phyloP scores from a whole-genome alignment of 805 yeast species.

The Saccharomycopsis synnaedendra region DNA sequence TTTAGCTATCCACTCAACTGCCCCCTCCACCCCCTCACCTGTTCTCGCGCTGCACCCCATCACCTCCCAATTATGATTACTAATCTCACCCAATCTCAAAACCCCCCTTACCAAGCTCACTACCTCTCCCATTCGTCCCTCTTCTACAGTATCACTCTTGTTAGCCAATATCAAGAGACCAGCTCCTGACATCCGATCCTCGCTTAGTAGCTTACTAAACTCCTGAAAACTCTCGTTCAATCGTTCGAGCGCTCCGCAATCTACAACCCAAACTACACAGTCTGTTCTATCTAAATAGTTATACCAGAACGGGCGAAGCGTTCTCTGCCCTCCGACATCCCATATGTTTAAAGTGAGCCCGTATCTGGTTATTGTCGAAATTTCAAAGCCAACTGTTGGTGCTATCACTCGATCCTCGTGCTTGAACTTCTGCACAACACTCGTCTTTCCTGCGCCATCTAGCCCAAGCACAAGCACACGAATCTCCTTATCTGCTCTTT shows the following conservation, averaged over 20 bases:
- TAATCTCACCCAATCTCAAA: slow-evolving; percentile 25
- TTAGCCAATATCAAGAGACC: slow-evolving; percentile 61
- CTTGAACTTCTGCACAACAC: slow-evolving; percentile 55
- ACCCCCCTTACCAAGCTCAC: slow-evolving; percentile 8
- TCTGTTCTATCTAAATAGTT: slow-evolving; percentile 83
- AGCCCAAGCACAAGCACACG: slow-evolving; percentile 72
- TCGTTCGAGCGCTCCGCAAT: slow-evolving; percentile 47
- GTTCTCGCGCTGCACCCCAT: slow-evolving; percentile 39
- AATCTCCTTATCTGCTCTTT: slow-evolving; percentile 66
- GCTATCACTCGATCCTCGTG: slow-evolving; percentile 42
- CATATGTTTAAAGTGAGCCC: slow-evolving; percentile 48
- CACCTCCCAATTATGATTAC: slow-evolving; percentile 30
- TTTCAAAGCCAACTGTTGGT: slow-evolving; percentile 89
- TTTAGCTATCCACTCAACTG: slow-evolving; percentile 31
- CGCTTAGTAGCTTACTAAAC: slow-evolving; percentile 47
- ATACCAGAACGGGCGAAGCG: slow-evolving; percentile 83
- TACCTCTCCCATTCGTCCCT: slow-evolving; percentile 14
- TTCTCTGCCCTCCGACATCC: slow-evolving; percentile 90
- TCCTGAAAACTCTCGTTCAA: slow-evolving; percentile 56
- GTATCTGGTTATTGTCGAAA: slow-evolving; percentile 39
- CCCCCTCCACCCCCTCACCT: slow-evolving; percentile 28
- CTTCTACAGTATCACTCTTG: slow-evolving; percentile 51
- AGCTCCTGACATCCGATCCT: slow-evolving; percentile 61
- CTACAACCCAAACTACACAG: slow-evolving; percentile 78
- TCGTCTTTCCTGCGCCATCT: slow-evolving; percentile 88